Percentiles rank a stretch among this genome's conserved stretches.
Conservation (phyloP, 768 basidiomycete species). For the Pholiota molesta region DNA sequence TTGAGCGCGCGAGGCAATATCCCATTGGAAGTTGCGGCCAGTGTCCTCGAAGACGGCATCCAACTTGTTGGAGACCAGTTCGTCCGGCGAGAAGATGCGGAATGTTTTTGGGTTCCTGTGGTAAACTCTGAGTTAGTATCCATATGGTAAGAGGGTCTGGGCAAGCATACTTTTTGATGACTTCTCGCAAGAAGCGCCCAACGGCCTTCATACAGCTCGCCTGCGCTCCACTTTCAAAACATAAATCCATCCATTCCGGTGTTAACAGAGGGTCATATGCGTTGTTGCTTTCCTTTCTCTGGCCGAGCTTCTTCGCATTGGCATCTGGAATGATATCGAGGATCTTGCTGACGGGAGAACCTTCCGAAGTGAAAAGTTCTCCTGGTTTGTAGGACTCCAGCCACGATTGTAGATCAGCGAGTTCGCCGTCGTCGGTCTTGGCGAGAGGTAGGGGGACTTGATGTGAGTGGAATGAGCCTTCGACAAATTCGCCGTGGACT, state of each 20-base stretch:
- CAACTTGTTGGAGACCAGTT: conserved; percentile 86
- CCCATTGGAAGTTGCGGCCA: conserved; percentile 87
- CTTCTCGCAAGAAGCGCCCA: conserved; percentile 58
- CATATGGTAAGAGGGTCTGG: background rate
- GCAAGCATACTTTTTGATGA: conserved; percentile 51
- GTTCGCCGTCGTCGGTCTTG: conserved; percentile 65
- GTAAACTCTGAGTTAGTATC: background rate
- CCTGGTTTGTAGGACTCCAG: conserved; percentile 68
- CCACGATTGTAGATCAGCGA: conserved; percentile 70
- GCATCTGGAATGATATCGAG: conserved; percentile 57
- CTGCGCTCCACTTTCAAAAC: conserved; percentile 55
- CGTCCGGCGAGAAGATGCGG: conserved; percentile 92
- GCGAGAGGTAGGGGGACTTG: conserved; percentile 86
- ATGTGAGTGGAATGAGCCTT: conserved; percentile 84
- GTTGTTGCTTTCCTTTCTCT: conserved; percentile 68
- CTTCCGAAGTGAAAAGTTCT: conserved; percentile 64
- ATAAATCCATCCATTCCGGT: conserved; percentile 65
- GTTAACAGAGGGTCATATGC: conserved; percentile 62
- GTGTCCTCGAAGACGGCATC: conserved; percentile 74
- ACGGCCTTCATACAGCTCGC: conserved; percentile 80
- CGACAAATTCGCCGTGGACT: conserved; percentile 71
- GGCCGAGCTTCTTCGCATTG: conserved; percentile 68
- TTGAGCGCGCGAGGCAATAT: conserved; percentile 60
- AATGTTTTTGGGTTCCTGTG: conserved; percentile 73
- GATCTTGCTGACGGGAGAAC: conserved; percentile 57